These are phyloP conservation scores for Aspergillus sp. DNA, from an alignment of 2,329 filamentous ascomycete species.

Conservation along the genomic window DNA sequence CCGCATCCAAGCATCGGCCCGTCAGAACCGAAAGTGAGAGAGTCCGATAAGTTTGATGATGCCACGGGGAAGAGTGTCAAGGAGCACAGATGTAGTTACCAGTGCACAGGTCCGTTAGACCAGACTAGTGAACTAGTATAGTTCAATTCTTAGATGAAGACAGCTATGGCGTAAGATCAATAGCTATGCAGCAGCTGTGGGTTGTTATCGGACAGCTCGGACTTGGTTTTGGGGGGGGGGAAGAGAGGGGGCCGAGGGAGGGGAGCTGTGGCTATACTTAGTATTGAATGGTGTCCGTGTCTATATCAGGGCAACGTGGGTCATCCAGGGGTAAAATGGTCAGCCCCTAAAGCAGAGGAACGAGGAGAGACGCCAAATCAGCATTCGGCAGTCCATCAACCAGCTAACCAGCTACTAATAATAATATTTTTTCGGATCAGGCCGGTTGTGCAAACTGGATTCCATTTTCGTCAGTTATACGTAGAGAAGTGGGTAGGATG, in stretches of 20 bases:
- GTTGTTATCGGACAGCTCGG: conserved; percentile 3
- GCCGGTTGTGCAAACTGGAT: background rate
- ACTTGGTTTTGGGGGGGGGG: background rate
- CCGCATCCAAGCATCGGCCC: background rate
- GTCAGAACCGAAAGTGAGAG: background rate
- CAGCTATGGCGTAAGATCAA: background rate
- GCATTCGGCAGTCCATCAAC: background rate
- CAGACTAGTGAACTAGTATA: background rate
- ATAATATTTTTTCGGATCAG: background rate
- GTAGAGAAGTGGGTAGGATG: background rate
- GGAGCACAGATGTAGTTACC: background rate
- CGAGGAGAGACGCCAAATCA: background rate
- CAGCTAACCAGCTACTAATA: background rate
- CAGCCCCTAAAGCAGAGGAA: background rate
- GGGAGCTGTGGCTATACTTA: background rate
- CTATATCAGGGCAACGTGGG: conserved; percentile 12
- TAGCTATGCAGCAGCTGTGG: background rate
- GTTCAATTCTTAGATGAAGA: background rate
- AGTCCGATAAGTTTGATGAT: background rate
- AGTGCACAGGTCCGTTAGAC: background rate
- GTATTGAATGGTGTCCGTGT: background rate
- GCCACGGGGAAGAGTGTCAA: background rate
- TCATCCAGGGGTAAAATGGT: conserved; percentile 18
- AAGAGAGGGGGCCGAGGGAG: background rate
- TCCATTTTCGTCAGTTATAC: background rate